These are phyloP conservation scores for Amoebophrya sp. DNA, from an alignment of 169 alveolate genomes.

Conservation along the genomic window DNA sequence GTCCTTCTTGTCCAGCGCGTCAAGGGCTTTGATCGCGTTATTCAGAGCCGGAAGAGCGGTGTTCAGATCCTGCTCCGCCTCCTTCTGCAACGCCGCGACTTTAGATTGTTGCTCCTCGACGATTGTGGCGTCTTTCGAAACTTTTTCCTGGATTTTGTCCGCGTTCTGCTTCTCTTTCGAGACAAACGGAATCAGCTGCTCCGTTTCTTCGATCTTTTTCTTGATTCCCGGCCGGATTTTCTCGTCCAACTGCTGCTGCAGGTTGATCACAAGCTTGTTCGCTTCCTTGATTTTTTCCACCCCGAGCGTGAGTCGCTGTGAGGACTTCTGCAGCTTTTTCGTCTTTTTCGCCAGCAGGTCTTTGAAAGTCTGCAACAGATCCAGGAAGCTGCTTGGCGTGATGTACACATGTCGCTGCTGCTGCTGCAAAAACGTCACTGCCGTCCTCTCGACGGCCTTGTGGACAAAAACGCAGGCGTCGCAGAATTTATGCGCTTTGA, in stretches of 20 bases:
- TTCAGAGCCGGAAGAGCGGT: conserved; percentile 70
- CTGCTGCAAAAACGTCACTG: conserved; percentile 59
- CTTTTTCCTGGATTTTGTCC: conserved; percentile 63
- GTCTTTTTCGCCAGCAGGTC: conserved; percentile 57
- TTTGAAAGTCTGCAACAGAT: conserved; percentile 52
- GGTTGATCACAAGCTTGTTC: conserved; percentile 62
- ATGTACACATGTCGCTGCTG: conserved; percentile 72
- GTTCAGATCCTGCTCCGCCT: conserved; percentile 72
- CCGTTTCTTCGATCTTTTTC: not conserved
- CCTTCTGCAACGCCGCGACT: conserved; percentile 59
- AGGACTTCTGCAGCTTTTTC: conserved; percentile 55
- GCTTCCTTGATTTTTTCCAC: conserved; percentile 66
- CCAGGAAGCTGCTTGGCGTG: conserved; percentile 85
- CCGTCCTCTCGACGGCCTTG: conserved; percentile 61
- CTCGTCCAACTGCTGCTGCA: conserved; percentile 59
- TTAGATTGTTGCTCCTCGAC: conserved; percentile 59
- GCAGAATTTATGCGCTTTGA: no score
- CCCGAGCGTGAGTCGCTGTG: conserved; percentile 70
- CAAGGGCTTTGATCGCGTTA: conserved; percentile 50
- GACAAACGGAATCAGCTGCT: conserved; percentile 61
- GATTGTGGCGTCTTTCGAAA: conserved; percentile 61
- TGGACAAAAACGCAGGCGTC: conserved; percentile 73
- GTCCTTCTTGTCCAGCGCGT: conserved; percentile 61
- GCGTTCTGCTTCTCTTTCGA: conserved; percentile 60
- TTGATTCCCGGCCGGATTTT: not conserved